Base-by-base conservation (phyloP, 1,284 basidiomycete genomes). In the Xerocomus nothofagi region DNA sequence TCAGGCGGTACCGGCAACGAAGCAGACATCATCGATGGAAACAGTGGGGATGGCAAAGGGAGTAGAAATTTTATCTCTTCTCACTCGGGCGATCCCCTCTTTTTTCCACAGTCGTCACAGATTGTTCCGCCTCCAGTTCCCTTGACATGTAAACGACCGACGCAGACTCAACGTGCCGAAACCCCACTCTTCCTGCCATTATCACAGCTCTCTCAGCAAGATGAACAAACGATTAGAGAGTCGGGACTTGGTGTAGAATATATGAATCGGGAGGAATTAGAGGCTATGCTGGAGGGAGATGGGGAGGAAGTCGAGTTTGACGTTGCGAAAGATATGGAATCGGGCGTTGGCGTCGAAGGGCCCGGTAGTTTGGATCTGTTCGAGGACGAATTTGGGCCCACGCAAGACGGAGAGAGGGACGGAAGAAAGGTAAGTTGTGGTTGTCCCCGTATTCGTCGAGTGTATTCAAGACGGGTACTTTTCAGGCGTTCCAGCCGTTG, bases 171-270 rank as follows among this genome's bases (percentile, higher is more conserved):
- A 47, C 54, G 57, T 41, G 52, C 63, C 38, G 54, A 66, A 41
- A 79, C 81, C 49, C 84, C 84, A 11, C 73, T 88, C 44, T 87
- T 89, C 63, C 69, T 86, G 33, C 84, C 83, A 14, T 61, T 65
- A 10, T 81, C 81, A 21, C 86, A 88, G 60, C 71, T 83, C 39
- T 82, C 84, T 11, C 71, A 72, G 24, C 74, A 72, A 31, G 76
- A 79, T 33, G 70, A 75, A 54, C 75, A 74, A 47, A 70, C 72
- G 8, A 72, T 86, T 30, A 73, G 73, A 41, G 73, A 74, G 31
- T 80, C 81, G 4, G 85, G 84, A 7, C 66, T 87, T 17, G 84
- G 81, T 2, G 73, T 84, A 30, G 84, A 86, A 57, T 60, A 74
- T 52, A 86, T 88, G 84, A 71, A 76, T 51, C 73, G 67, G n/a